Conservation (phyloP, 176 grass and related monocot genomes). For the Musa acuminata region DNA sequence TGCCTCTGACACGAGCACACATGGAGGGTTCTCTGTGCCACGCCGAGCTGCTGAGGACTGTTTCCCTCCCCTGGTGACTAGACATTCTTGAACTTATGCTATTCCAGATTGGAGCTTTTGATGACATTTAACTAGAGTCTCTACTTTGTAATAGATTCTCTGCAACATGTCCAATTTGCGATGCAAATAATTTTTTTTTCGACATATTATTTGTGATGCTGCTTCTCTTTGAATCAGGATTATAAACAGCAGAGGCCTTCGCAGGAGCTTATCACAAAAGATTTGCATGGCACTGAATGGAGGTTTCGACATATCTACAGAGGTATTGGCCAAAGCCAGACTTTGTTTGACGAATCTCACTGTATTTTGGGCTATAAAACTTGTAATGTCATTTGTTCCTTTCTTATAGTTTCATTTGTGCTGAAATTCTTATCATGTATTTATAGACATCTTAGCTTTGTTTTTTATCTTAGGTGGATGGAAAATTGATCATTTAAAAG, state of each 20-base stretch:
- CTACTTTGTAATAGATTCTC: neutral
- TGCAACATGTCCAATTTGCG: neutral
- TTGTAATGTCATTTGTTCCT: neutral
- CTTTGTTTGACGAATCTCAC: neutral
- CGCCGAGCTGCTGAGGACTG: constrained; percentile 96
- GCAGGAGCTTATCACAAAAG: constrained; percentile 81
- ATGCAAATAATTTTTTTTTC: neutral
- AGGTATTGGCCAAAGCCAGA: constrained; percentile 23
- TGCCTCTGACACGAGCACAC: constrained; percentile 92
- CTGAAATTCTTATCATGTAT: neutral
- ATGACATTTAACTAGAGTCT: neutral
- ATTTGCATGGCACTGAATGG: constrained; percentile 82
- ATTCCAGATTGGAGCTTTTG: neutral
- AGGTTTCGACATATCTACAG: constrained; percentile 88
- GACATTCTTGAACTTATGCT: constrained; percentile 1
- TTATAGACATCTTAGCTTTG: neutral
- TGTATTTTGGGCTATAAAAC: neutral
- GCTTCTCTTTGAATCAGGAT: constrained; percentile 35
- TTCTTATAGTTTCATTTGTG: neutral
- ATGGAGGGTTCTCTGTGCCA: constrained; percentile 98
- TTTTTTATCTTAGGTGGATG: neutral
- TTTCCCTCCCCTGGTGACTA: constrained; percentile 71
- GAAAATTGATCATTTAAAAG: neutral
- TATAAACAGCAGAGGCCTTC: constrained; percentile 70
- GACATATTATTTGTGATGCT: constrained; percentile 15